Conservation (phyloP, 352 stramenopile species). For the Globisporangium megalacanthum region DNA sequence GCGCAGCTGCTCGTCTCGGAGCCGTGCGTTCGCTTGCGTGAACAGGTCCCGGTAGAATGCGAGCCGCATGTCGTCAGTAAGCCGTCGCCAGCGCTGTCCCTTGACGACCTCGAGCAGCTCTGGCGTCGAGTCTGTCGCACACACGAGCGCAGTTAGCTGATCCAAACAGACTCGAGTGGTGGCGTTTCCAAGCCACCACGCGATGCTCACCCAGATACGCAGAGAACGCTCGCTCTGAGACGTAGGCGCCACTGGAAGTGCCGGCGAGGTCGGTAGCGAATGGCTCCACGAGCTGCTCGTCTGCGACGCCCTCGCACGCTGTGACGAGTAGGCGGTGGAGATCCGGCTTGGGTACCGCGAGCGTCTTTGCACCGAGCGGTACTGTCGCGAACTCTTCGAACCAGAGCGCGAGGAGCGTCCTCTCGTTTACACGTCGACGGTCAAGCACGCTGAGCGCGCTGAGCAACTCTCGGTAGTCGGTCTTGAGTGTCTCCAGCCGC, state of each 20-base stretch:
- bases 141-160: not conserved
- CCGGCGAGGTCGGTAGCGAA: slow-evolving; percentile 23
- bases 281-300: slow-evolving; percentile 31
- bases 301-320: slow-evolving; percentile 26
- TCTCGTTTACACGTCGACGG: slow-evolving; percentile 38
- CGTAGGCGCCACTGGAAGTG: not conserved
- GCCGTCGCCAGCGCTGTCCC: slow-evolving; percentile 37
- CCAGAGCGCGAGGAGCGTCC: slow-evolving; percentile 41
- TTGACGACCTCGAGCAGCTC: slow-evolving; percentile 26
- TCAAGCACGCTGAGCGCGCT: slow-evolving; percentile 44
- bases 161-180: not conserved
- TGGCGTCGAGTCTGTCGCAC: not conserved
- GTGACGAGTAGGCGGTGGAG: slow-evolving; percentile 29
- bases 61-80: slow-evolving; percentile 57
- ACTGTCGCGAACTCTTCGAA: slow-evolving; percentile 44
- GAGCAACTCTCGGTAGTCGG: slow-evolving; percentile 46
- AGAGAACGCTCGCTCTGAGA: slow-evolving; percentile 13
- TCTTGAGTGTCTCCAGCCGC: slow-evolving; percentile 11
- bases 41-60: slow-evolving; percentile 48
- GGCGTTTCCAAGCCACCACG: not conserved
- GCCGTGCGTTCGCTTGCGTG: slow-evolving; percentile 25
- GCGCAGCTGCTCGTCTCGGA: slow-evolving; percentile 31
- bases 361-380: not conserved
- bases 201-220: slow-evolving; percentile 16
- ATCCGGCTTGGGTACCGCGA: slow-evolving; percentile 17